Conservation (phyloP, 1,139 yeast genomes). For the Candida sanyaensis region DNA sequence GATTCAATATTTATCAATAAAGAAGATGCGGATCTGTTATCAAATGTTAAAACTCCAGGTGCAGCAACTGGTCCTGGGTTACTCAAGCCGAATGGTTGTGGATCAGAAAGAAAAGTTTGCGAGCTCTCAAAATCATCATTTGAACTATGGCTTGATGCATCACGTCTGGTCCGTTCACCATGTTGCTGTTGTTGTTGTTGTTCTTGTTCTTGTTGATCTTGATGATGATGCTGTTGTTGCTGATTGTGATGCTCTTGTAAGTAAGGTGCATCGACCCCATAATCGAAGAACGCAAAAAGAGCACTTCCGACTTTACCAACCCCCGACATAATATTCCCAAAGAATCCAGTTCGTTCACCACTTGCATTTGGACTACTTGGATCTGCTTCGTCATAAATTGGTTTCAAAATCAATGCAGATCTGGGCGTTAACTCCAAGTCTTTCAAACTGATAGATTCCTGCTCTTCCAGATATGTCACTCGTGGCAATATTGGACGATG, state of each 20-base stretch:
- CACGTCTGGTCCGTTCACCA: background rate
- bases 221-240: background rate
- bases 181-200: background rate
- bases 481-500: conserved; percentile 41
- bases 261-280: conserved; percentile 29
- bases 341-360: conserved; percentile 16
- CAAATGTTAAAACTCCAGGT: conserved; percentile 22
- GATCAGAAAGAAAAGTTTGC: background rate
- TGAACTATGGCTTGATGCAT: background rate
- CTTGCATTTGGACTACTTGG: conserved; percentile 17
- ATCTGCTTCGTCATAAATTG: conserved; percentile 36
- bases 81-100: conserved; percentile 2
- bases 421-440: conserved; percentile 61
- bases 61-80: conserved; percentile 13
- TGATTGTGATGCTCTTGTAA: conserved; percentile 1
- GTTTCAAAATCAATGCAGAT: conserved; percentile 66
- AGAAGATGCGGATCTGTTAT: conserved; percentile 18
- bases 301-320: conserved; percentile 28
- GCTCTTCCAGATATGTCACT: conserved; percentile 44
- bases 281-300: conserved; percentile 44
- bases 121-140: conserved; percentile 1
- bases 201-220: background rate
- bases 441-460: conserved; percentile 51
- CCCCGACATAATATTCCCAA: conserved; percentile 17
- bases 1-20: conserved; percentile 21